Evolutionary conservation across 768 basidiomycete genomes (phyloP).

Genomic region (Gymnopilus dilepis): DNA sequence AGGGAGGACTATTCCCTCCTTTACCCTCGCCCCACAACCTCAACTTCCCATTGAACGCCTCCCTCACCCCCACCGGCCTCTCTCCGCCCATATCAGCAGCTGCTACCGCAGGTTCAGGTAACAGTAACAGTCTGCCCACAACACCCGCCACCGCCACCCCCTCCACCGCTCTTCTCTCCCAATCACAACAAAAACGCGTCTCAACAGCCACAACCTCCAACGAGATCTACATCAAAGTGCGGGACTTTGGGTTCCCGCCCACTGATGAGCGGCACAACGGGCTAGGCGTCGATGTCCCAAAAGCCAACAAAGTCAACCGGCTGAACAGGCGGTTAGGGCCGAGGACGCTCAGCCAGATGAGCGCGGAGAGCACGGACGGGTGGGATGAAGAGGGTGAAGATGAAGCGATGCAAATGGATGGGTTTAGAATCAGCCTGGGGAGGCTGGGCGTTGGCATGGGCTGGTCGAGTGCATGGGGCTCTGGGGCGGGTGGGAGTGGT

Average conservation of each 20-base stretch:
- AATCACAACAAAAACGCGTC: background rate
- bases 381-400: slow-evolving; percentile 30
- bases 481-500: slow-evolving; percentile 15
- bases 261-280: slow-evolving; percentile 44
- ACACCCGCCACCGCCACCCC: slow-evolving; percentile 11
- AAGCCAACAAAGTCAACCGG: slow-evolving; percentile 40
- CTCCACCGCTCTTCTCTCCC: background rate
- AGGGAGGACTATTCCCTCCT: slow-evolving; percentile 13
- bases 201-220: background rate
- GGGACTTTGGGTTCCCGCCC: slow-evolving; percentile 46
- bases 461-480: slow-evolving; percentile 32
- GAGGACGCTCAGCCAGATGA: slow-evolving; percentile 22
- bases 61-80: slow-evolving; percentile 5
- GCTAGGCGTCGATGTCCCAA: slow-evolving; percentile 46
- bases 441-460: slow-evolving; percentile 26
- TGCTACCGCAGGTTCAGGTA: background rate
- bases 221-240: slow-evolving; percentile 39
- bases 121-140: background rate
- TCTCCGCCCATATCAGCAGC: background rate
- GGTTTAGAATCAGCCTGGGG: slow-evolving; percentile 36
- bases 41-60: slow-evolving; percentile 14
- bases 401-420: slow-evolving; percentile 29
- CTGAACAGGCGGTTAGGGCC: slow-evolving; percentile 37
- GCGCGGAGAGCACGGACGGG: slow-evolving; percentile 28
- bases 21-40: slow-evolving; percentile 19